Evolutionary conservation across 2,329 filamentous ascomycete species (phyloP).

Genomic region (Penicillium sp.): DNA sequence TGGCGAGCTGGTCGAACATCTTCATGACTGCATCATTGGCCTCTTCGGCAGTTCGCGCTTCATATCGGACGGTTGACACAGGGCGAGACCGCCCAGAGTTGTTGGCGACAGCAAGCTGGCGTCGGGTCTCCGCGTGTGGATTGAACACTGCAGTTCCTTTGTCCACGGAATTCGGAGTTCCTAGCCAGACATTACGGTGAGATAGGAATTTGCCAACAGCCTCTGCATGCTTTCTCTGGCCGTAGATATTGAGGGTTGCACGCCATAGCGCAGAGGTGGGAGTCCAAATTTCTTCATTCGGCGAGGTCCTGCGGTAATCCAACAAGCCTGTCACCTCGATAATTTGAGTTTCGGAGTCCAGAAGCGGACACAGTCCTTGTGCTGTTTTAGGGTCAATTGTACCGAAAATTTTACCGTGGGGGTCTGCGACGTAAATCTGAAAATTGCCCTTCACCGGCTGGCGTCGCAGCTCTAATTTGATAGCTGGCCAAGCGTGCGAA

Average conservation of each 20-base stretch:
- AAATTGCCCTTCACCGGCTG: slow-evolving; percentile 47
- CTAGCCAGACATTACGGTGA: slow-evolving; percentile 58
- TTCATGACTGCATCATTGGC: slow-evolving; percentile 73
- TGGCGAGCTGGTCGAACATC: slow-evolving; percentile 77
- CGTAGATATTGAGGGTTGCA: slow-evolving; percentile 70
- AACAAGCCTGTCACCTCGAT: slow-evolving; percentile 67
- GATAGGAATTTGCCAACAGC: slow-evolving; percentile 61
- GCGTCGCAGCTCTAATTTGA: slow-evolving; percentile 63
- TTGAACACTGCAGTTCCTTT: slow-evolving; percentile 65
- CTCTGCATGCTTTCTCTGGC: slow-evolving; percentile 56
- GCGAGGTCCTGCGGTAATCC: slow-evolving; percentile 54
- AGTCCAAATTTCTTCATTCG: slow-evolving; percentile 57
- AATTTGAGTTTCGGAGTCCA: slow-evolving; percentile 57
- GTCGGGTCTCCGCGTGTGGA: slow-evolving; percentile 55
- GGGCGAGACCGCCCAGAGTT: slow-evolving; percentile 17
- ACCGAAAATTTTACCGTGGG: slow-evolving; percentile 63
- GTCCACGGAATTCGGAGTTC: slow-evolving; percentile 57
- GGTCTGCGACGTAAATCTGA: slow-evolving; percentile 64
- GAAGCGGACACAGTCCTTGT: slow-evolving; percentile 58
- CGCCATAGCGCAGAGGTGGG: slow-evolving; percentile 53
- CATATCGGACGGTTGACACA: slow-evolving; percentile 25
- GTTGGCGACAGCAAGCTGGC: slow-evolving; percentile 26
- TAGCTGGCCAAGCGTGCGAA: slow-evolving; percentile 56
- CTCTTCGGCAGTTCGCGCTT: slow-evolving; percentile 67
- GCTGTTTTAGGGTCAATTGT: slow-evolving; percentile 62